These are phyloP conservation scores for Amanita thiersii DNA, from an alignment of 768 basidiomycete genomes.

Conservation along the genomic window DNA sequence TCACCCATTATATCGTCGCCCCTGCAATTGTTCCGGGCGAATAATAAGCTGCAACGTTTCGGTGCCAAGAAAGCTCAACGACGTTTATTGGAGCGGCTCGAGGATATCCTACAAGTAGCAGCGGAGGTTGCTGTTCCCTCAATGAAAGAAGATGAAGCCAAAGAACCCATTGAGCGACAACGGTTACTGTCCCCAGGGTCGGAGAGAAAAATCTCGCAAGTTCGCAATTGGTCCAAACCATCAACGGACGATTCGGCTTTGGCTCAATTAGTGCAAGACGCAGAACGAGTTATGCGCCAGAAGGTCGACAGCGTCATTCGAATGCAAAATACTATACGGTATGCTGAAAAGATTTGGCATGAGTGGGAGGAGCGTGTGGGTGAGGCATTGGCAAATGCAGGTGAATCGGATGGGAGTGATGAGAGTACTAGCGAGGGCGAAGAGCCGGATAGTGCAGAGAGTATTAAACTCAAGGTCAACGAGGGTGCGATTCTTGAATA, in stretches of 20 bases:
- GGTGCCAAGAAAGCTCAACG: slow-evolving; percentile 78
- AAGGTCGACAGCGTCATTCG: slow-evolving; percentile 94
- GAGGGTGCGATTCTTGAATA: slow-evolving; percentile 55
- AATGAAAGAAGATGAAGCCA: slow-evolving; percentile 85
- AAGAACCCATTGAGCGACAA: slow-evolving; percentile 89
- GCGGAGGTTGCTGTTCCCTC: slow-evolving; percentile 80
- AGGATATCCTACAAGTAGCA: slow-evolving; percentile 76
- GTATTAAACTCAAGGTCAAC: not conserved
- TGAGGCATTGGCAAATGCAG: slow-evolving; percentile 47
- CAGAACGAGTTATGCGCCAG: slow-evolving; percentile 81
- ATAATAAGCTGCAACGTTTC: slow-evolving; percentile 64
- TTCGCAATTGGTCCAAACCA: slow-evolving; percentile 84
- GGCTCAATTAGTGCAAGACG: slow-evolving; percentile 75
- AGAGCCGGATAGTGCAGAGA: slow-evolving; percentile 13
- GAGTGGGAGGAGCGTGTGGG: slow-evolving; percentile 94
- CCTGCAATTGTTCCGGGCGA: slow-evolving; percentile 66
- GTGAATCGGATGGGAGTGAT: slow-evolving; percentile 27
- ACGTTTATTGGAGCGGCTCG: slow-evolving; percentile 75
- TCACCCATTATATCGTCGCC: slow-evolving; percentile 70
- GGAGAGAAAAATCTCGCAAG: slow-evolving; percentile 76
- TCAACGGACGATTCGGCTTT: slow-evolving; percentile 81
- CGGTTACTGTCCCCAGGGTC: slow-evolving; percentile 83
- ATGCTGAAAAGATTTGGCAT: slow-evolving; percentile 93
- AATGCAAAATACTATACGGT: slow-evolving; percentile 94
- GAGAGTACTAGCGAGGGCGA: slow-evolving; percentile 41